Conservation (phyloP, 2,329 filamentous ascomycete species). For the Raffaelea albimanens region DNA sequence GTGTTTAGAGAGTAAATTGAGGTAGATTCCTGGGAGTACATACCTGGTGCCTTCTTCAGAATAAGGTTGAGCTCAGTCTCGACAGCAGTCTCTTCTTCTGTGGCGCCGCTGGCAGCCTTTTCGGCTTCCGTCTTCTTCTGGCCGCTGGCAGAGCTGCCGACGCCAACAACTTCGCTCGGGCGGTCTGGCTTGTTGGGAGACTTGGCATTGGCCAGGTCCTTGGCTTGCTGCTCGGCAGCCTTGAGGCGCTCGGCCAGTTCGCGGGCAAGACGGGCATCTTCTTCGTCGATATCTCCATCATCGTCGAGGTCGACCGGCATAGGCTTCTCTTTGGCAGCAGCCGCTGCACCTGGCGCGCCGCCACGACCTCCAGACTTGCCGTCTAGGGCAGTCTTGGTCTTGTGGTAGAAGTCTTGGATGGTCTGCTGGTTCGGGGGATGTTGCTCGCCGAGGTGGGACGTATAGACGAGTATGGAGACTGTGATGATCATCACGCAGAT, state of each 20-base stretch:
- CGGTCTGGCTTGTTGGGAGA: conserved; percentile 49
- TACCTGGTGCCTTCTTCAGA: conserved; percentile 76
- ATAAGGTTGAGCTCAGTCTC: conserved; percentile 68
- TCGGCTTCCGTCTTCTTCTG: conserved; percentile 38
- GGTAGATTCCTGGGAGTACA: conserved; percentile 15
- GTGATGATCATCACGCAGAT: conserved; percentile 56
- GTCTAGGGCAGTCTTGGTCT: conserved; percentile 47
- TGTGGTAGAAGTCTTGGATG: conserved; percentile 48
- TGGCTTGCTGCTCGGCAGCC: conserved; percentile 59
- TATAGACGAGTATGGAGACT: conserved; percentile 64
- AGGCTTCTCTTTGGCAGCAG: conserved; percentile 27
- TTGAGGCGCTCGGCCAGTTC: conserved; percentile 53
- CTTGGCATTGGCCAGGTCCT: conserved; percentile 60
- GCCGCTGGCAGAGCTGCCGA: conserved; percentile 46
- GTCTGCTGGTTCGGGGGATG: conserved; percentile 31
- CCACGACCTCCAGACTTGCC: not conserved
- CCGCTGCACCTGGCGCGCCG: not conserved
- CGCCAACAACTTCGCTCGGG: conserved; percentile 47
- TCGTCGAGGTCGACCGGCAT: conserved; percentile 38
- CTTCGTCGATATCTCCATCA: conserved; percentile 46
- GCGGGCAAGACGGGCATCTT: conserved; percentile 42
- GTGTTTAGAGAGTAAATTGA: not conserved
- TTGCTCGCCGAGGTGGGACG: conserved; percentile 45
- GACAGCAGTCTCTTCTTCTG: conserved; percentile 53
- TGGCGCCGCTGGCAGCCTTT: conserved; percentile 40